phyloP scores from a whole-genome alignment of 2,329 filamentous ascomycete genomes.

The Hypoxylon sp. region DNA sequence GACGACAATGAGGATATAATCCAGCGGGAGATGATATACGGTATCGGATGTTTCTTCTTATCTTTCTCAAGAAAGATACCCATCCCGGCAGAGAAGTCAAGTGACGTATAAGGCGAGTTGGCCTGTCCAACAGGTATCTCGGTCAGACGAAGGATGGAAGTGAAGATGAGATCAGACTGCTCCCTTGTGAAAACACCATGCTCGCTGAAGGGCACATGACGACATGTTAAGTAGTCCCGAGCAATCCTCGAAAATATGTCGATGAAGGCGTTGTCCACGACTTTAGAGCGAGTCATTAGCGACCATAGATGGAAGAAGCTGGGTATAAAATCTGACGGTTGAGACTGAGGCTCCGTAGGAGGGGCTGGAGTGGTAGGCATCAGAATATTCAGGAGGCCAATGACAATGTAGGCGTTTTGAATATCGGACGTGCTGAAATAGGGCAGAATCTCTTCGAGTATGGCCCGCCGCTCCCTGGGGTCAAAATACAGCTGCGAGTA shows the following conservation, averaged over 20 bases:
- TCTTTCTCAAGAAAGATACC: slow-evolving; percentile 93
- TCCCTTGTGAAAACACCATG: slow-evolving; percentile 94
- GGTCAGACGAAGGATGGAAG: slow-evolving; percentile 86
- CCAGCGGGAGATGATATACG: slow-evolving; percentile 93
- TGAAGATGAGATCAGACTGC: slow-evolving; percentile 94
- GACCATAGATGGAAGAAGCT: slow-evolving; percentile 98
- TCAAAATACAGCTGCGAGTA: slow-evolving; percentile 96
- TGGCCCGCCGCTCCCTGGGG: slow-evolving; percentile 84
- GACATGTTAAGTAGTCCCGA: slow-evolving; percentile 82
- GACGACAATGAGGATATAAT: slow-evolving; percentile 95
- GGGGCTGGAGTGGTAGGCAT: slow-evolving; percentile 87
- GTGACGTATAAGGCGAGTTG: slow-evolving; percentile 88
- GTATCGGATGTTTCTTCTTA: slow-evolving; percentile 90
- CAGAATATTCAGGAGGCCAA: slow-evolving; percentile 87
- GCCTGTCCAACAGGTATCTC: slow-evolving; percentile 98
- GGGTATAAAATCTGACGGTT: slow-evolving; percentile 89
- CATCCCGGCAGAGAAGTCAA: slow-evolving; percentile 87
- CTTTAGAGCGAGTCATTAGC: slow-evolving; percentile 88
- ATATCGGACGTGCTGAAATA: slow-evolving; percentile 96
- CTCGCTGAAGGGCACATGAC: slow-evolving; percentile 83
- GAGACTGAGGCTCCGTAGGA: slow-evolving; percentile 78
- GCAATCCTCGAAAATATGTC: slow-evolving; percentile 91
- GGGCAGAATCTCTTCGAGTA: slow-evolving; percentile 84
- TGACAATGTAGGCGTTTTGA: slow-evolving; percentile 93
- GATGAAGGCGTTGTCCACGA: slow-evolving; percentile 87